phyloP scores from a whole-genome alignment of 2,329 filamentous ascomycete genomes.

The Aspergillus niger region DNA sequence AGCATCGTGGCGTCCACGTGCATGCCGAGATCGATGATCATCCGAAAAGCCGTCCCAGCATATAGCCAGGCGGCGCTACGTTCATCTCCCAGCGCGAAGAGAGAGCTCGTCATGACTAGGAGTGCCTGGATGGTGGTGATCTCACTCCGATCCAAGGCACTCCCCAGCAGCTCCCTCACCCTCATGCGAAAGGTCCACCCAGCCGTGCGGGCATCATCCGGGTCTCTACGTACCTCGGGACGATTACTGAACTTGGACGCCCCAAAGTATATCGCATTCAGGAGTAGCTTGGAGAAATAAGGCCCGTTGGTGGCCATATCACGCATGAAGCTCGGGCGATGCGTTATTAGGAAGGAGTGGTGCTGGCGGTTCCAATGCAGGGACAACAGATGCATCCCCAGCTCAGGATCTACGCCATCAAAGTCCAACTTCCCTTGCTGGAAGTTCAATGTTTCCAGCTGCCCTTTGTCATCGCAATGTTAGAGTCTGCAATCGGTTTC shows the following conservation, averaged over 20 bases:
- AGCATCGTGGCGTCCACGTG: slow-evolving; percentile 38
- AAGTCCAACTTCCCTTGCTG: slow-evolving; percentile 50
- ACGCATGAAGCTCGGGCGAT: slow-evolving; percentile 18
- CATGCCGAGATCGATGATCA: slow-evolving; percentile 56
- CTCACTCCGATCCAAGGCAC: slow-evolving; percentile 51
- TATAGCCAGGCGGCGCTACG: slow-evolving; percentile 57
- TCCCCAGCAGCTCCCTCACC: slow-evolving; percentile 50
- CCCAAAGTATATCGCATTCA: slow-evolving; percentile 55
- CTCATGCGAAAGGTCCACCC: slow-evolving; percentile 53
- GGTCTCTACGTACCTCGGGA: slow-evolving; percentile 49
- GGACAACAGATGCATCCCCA: slow-evolving; percentile 55
- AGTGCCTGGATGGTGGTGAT: slow-evolving; percentile 59
- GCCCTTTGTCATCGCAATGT: slow-evolving; percentile 31
- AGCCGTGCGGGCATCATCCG: slow-evolving; percentile 50
- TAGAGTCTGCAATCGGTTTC: too few species aligned
- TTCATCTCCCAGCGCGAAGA: slow-evolving; percentile 55
- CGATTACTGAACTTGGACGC: slow-evolving; percentile 52
- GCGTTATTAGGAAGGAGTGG: slow-evolving; percentile 47
- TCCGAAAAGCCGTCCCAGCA: slow-evolving; percentile 53
- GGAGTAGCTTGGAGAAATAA: slow-evolving; percentile 55
- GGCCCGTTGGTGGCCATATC: slow-evolving; percentile 38
- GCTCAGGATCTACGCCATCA: slow-evolving; percentile 56
- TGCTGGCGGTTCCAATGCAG: slow-evolving; percentile 59
- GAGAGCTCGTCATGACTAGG: slow-evolving; percentile 53
- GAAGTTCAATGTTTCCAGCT: slow-evolving; percentile 54